These are phyloP conservation scores for Diaporthe sp. DNA, from an alignment of 2,329 filamentous ascomycete species.

Conservation along the genomic window DNA sequence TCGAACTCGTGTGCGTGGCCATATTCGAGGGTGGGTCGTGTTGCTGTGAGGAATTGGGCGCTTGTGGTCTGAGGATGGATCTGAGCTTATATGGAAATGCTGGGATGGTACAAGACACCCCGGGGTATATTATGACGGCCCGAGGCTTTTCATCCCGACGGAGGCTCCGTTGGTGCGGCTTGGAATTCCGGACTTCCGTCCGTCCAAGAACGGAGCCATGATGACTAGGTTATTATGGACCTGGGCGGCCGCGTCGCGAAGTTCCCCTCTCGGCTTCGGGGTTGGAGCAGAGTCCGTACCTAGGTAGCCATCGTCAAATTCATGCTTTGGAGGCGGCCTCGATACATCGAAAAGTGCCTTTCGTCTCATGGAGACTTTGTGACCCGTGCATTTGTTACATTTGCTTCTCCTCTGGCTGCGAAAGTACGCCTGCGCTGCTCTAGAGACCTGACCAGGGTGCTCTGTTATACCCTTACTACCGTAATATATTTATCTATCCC, in stretches of 20 bases:
- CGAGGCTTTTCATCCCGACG: neutral
- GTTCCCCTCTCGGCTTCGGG: constrained; percentile 21
- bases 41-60: neutral
- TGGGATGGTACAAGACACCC: neutral
- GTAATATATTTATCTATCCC: too few relatives aligned
- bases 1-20: neutral
- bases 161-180: neutral
- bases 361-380: too few relatives aligned
- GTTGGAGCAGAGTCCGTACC: neutral
- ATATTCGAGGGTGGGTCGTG: neutral
- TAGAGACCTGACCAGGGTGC: too few relatives aligned
- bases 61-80: too few relatives aligned
- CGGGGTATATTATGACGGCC: neutral
- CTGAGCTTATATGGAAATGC: neutral
- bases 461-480: too few relatives aligned
- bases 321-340: too few relatives aligned
- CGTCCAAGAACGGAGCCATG: neutral
- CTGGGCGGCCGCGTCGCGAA: neutral
- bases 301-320: neutral
- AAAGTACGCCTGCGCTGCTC: too few relatives aligned
- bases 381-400: too few relatives aligned
- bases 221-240: neutral
- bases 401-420: too few relatives aligned
- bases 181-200: neutral
- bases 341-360: too few relatives aligned